These are phyloP conservation scores for Hansenula lynferdii DNA, from an alignment of 1,139 yeast species.

Conservation along the genomic window DNA sequence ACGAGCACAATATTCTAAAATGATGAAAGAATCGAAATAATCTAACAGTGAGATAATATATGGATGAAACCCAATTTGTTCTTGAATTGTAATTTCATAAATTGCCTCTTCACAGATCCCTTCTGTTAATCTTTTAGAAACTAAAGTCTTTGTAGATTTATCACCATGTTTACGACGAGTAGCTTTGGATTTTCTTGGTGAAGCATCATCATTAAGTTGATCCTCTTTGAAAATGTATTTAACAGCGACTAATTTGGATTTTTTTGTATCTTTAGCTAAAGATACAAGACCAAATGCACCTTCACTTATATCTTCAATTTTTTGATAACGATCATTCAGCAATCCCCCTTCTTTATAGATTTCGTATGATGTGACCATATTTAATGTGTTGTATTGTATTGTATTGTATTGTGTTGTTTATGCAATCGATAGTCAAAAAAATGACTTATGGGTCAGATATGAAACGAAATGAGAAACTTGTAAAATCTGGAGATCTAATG, in stretches of 20 bases:
- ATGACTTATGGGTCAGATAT: too few relatives aligned
- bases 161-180: slow-evolving; percentile 13
- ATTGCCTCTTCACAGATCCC: slow-evolving; percentile 58
- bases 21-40: slow-evolving; percentile 73
- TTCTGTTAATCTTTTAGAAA: slow-evolving; percentile 27
- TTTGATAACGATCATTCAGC: slow-evolving; percentile 58
- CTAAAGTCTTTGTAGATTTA: slow-evolving; percentile 25
- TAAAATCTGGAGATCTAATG: too few relatives aligned
- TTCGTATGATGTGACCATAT: slow-evolving; percentile 22
- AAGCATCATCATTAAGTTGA: slow-evolving; percentile 23
- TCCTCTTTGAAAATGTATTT: slow-evolving; percentile 58
- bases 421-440: too few relatives aligned
- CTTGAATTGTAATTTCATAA: slow-evolving; percentile 75
- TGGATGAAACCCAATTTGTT: slow-evolving; percentile 52
- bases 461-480: background rate
- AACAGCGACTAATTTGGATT: slow-evolving; percentile 66
- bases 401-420: too few relatives aligned
- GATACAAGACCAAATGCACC: slow-evolving; percentile 95
- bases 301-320: slow-evolving; percentile 76
- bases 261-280: slow-evolving; percentile 66
- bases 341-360: slow-evolving; percentile 59
- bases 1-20: slow-evolving; percentile 82
- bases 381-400: background rate
- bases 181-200: slow-evolving; percentile 7
- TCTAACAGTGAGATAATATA: slow-evolving; percentile 65